Conservation (phyloP, 2,329 filamentous ascomycete genomes). For the Alternaria burnsii region DNA sequence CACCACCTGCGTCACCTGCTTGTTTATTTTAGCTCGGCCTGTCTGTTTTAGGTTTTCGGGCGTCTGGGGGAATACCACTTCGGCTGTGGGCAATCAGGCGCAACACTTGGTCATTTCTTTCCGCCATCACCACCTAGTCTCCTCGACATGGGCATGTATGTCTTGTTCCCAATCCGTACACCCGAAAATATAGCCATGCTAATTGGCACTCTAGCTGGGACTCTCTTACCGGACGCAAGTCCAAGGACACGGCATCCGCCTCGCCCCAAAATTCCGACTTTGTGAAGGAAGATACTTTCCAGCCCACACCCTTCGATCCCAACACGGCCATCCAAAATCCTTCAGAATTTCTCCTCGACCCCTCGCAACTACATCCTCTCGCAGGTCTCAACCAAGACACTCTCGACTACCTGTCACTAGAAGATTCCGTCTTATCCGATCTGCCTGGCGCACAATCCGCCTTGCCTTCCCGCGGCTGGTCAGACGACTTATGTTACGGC, state of each 20-base stretch:
- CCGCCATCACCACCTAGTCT: conserved; percentile 23
- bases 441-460: conserved; percentile 86
- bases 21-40: conserved; percentile 16
- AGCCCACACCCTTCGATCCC: conserved; percentile 72
- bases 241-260: conserved; percentile 55
- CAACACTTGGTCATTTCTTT: conserved; percentile 25
- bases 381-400: conserved; percentile 92
- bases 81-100: conserved; percentile 30
- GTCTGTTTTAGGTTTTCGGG: conserved; percentile 27
- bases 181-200: conserved; percentile 3
- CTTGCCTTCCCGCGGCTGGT: conserved; percentile 94
- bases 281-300: conserved; percentile 59
- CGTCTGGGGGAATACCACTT: conserved; percentile 25
- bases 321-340: conserved; percentile 76
- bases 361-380: conserved; percentile 88
- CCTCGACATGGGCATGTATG: conserved; percentile 50
- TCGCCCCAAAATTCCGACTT: conserved; percentile 42
- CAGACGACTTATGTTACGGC: conserved; percentile 97
- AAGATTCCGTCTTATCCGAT: conserved; percentile 88
- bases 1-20: conserved; percentile 17
- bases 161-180: background rate
- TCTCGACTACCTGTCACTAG: conserved; percentile 92
- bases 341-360: conserved; percentile 89
- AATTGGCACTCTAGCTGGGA: conserved; percentile 55
- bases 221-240: conserved; percentile 67